A percentile compares a stretch with the other conserved stretches of the same genome.
Conservation (phyloP, 2,329 filamentous ascomycete species). For the Chrysosporium queenslandicum region DNA sequence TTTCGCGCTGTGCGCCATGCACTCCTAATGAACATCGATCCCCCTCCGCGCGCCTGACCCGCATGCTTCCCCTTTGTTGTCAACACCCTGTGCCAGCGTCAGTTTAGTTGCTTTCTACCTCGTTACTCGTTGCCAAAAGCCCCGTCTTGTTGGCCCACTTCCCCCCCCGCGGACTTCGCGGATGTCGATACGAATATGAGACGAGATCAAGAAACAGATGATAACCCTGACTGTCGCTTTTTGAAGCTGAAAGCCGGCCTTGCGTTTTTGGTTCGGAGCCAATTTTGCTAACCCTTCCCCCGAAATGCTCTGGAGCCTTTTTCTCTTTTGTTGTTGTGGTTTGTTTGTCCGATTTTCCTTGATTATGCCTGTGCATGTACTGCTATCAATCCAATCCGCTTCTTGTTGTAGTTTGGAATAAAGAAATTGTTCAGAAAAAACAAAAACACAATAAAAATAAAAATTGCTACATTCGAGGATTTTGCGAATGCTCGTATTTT, state of each 20-base stretch:
- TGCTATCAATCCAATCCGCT: slow-evolving; percentile 3
- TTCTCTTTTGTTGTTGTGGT: slow-evolving; percentile 20
- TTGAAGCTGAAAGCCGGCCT: background rate
- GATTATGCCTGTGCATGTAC: too few species aligned
- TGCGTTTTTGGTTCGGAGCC: slow-evolving; percentile 4
- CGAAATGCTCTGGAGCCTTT: slow-evolving; percentile 20
- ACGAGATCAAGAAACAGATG: slow-evolving; percentile 7
- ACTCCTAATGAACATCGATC: slow-evolving; percentile 1
- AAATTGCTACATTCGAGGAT: too few species aligned
- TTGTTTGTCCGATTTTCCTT: slow-evolving; percentile 12
- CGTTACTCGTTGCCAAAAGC: too few species aligned
- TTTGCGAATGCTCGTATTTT: too few species aligned
- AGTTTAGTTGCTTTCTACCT: background rate
- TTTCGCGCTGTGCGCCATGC: slow-evolving; percentile 12
- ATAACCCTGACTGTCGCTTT: background rate
- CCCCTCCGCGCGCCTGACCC: too few species aligned
- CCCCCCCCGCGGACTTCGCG: background rate
- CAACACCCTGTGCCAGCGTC: slow-evolving; percentile 3
- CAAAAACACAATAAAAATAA: too few species aligned
- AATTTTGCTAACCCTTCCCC: slow-evolving; percentile 12
- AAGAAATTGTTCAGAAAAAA: too few species aligned
- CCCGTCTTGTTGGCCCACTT: background rate
- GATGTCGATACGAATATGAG: slow-evolving; percentile 1
- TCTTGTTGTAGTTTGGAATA: slow-evolving; percentile 6
- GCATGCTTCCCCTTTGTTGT: slow-evolving; percentile 12